phyloP scores from a whole-genome alignment of 2,329 filamentous ascomycete species.

The Clonostachys byssicola region DNA sequence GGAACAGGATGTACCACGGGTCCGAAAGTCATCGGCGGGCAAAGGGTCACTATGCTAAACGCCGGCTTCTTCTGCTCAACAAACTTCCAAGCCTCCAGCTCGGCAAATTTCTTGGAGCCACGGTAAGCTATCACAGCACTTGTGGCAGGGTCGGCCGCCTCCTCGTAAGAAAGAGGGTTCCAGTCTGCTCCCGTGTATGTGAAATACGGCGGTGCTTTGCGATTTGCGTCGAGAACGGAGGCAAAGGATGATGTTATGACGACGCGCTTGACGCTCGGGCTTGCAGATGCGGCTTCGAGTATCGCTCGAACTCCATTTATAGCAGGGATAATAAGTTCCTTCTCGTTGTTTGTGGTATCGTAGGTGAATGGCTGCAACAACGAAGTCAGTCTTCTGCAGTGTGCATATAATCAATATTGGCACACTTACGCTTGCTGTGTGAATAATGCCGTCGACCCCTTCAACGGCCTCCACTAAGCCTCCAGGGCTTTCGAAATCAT shows the following conservation, averaged over 20 bases:
- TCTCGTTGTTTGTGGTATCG: conserved; percentile 34
- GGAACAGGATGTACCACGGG: conserved; percentile 32
- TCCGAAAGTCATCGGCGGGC: conserved; percentile 40
- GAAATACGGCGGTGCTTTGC: conserved; percentile 42
- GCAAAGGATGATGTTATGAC: conserved; percentile 67
- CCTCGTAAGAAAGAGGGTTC: conserved; percentile 50
- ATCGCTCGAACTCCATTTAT: conserved; percentile 38
- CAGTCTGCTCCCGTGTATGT: conserved; percentile 50
- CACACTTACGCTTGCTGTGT: conserved; percentile 34
- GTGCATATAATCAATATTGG: neutral
- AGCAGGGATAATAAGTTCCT: conserved; percentile 37
- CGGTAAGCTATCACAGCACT: conserved; percentile 32
- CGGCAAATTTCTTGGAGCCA: conserved; percentile 26
- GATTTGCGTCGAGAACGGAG: conserved; percentile 49
- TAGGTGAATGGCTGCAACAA: conserved; percentile 33
- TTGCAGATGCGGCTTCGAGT: conserved; percentile 21
- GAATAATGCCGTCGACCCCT: conserved; percentile 35
- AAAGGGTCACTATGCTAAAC: conserved; percentile 37
- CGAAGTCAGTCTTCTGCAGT: too few species aligned
- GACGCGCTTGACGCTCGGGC: conserved; percentile 17
- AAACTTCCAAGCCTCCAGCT: conserved; percentile 25
- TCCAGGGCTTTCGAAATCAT: conserved; percentile 31
- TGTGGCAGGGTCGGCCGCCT: conserved; percentile 32
- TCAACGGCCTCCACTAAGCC: conserved; percentile 30
- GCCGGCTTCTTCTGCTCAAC: conserved; percentile 21